These are phyloP conservation scores for Aspergillus carbonarius DNA, from an alignment of 2,329 filamentous ascomycete species.

Conservation along the genomic window DNA sequence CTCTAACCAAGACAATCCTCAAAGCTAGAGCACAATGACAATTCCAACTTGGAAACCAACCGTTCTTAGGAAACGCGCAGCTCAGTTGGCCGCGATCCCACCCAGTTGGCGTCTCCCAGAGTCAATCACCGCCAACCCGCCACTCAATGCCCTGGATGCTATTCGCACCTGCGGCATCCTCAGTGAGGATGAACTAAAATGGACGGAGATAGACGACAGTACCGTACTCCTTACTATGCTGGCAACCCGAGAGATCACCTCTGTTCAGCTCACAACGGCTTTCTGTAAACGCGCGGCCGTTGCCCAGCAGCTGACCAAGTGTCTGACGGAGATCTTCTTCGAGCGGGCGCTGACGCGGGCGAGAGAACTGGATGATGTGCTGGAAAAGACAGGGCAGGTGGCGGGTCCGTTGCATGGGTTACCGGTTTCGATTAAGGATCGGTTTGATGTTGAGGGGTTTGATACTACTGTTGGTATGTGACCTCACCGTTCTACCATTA, in stretches of 20 bases:
- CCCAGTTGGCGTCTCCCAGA: conserved; percentile 22
- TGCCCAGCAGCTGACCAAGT: conserved; percentile 22
- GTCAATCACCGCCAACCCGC: conserved; percentile 1
- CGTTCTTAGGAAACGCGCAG: conserved; percentile 20
- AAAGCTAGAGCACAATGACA: neutral
- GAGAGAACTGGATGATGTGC: conserved; percentile 50
- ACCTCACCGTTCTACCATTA: neutral
- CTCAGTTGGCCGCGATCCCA: conserved; percentile 23
- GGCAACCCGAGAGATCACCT: conserved; percentile 8
- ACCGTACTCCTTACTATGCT: conserved; percentile 16
- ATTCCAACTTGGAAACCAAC: conserved; percentile 21
- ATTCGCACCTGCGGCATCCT: conserved; percentile 24
- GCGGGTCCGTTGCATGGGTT: conserved; percentile 66
- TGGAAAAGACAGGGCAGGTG: conserved; percentile 48
- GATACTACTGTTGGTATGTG: conserved; percentile 29
- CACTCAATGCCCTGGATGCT: conserved; percentile 13
- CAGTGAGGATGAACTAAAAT: conserved; percentile 19
- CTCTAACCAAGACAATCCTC: neutral
- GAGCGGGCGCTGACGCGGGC: conserved; percentile 53
- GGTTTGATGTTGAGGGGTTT: conserved; percentile 53
- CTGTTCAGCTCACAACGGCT: conserved; percentile 19
- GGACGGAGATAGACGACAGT: conserved; percentile 25
- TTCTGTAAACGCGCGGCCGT: conserved; percentile 23
- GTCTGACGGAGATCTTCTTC: conserved; percentile 47
- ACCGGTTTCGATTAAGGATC: conserved; percentile 65